Evolutionary conservation across 495 filamentous ascomycete genomes (phyloP).

Genomic region (Cercophora sp.): DNA sequence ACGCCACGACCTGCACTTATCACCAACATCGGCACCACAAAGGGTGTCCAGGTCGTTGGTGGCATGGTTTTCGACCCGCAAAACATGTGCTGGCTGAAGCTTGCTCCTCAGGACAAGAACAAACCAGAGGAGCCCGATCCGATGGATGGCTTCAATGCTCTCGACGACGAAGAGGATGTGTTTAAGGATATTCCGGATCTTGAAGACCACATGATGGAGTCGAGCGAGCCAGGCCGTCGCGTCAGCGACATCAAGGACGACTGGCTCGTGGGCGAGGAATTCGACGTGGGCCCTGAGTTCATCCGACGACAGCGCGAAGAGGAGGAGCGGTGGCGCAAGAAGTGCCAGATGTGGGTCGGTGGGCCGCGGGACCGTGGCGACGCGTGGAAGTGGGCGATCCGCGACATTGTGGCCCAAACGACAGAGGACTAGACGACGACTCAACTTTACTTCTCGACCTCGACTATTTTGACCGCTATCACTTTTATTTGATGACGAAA

Average conservation of each 20-base stretch:
- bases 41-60: constrained; percentile 83
- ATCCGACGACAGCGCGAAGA: constrained; percentile 83
- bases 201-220: constrained; percentile 44
- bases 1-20: constrained; percentile 89
- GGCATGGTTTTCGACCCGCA: constrained; percentile 97
- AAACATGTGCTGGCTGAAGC: constrained; percentile 91
- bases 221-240: constrained; percentile 31
- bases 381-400: constrained; percentile 47
- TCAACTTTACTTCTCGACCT: too few relatives aligned
- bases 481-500: too few relatives aligned
- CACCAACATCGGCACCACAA: constrained; percentile 70
- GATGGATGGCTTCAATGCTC: constrained; percentile 72
- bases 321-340: constrained; percentile 83
- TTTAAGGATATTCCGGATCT: constrained; percentile 56
- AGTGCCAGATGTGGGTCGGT: constrained; percentile 72
- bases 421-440: too few relatives aligned
- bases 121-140: constrained; percentile 40
- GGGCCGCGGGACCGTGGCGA: constrained; percentile 35
- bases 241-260: constrained; percentile 62
- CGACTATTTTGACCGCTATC: too few relatives aligned
- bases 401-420: constrained; percentile 40
- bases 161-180: constrained; percentile 60
- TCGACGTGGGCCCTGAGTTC: constrained; percentile 95
- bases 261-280: constrained; percentile 89
- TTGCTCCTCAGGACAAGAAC: constrained; percentile 43